Base-by-base conservation (phyloP, 208 protist species). In the Acanthamoeba sp. region DNA sequence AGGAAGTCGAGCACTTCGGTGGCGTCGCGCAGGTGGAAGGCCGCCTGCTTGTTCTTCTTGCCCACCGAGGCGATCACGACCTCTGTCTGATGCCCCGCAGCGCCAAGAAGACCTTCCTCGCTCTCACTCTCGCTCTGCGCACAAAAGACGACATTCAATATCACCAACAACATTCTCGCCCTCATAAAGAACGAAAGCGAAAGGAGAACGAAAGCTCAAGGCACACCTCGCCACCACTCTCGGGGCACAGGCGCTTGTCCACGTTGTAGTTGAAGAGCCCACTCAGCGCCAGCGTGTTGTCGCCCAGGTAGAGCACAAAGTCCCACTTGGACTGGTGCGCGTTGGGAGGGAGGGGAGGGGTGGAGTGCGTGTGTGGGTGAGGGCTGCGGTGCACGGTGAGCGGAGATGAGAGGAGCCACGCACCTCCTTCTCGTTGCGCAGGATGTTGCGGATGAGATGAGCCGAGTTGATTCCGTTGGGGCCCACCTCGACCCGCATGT, bases 11-110 rank as follows among this genome's bases (percentile, higher is more conserved):
- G 57, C 32, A 91, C 85, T 52, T 91, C 57, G 55, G 85, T 91
- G 85, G 85, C 85, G 29, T 91, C 59, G 27, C 42, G 50, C 85
- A 91, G 59, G 57, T 91, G 59, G 40, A 91, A 91, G 20, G 85
- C 59, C 1, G 85, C 85, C 57, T 91, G 85, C 57, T 73, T 91
- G 50, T 66, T 76, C 85, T 91, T 91, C 59, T 91, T 91, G 59
- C 85, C 85, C 24, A 91, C 85, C 36, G 59, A 73, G 57, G 85
- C 85, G 57, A 73, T 91, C 59, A 91, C 85, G 57, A 91, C 59
- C 85, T 91, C 85, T 73, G 78, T 87, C 78, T 87, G 78, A 62
- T 59, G 78, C 78, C 78, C 78, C 38, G 45, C 40, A 27, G 40
- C 78, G 45, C 40, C 48, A 29, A 87, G 69, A 45, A 80, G 32